These are phyloP conservation scores for Dictyostelium discoideum DNA, from an alignment of 78 protist genomes.

Conservation along the genomic window dicty_2.7 NC_007091.3:984501-985000, in stretches of 20 bases:
- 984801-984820: conserved; percentile 10
- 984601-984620: too few relatives aligned
- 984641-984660: too few relatives aligned
- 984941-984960: too few relatives aligned
- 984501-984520: conserved; percentile 21
- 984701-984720: too few relatives aligned
- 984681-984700: not conserved
- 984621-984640: too few relatives aligned
- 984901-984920: not conserved
- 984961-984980: too few relatives aligned
- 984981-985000: too few relatives aligned
- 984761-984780: not conserved
- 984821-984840: not conserved
- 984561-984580: too few relatives aligned
- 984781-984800: conserved; percentile 3
- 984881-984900: conserved; percentile 12
- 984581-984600: too few relatives aligned
- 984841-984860: conserved; percentile 5
- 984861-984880: conserved; percentile 7
- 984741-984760: not conserved
- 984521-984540: not conserved
- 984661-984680: too few relatives aligned
- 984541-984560: not conserved
- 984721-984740: too few relatives aligned
- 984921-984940: too few relatives aligned